Percentiles rank a stretch among this genome's conserved stretches.
phyloP scores from a whole-genome alignment of 2,329 filamentous ascomycete genomes.

The Xenosphaeropsis pyriputrescens region DNA sequence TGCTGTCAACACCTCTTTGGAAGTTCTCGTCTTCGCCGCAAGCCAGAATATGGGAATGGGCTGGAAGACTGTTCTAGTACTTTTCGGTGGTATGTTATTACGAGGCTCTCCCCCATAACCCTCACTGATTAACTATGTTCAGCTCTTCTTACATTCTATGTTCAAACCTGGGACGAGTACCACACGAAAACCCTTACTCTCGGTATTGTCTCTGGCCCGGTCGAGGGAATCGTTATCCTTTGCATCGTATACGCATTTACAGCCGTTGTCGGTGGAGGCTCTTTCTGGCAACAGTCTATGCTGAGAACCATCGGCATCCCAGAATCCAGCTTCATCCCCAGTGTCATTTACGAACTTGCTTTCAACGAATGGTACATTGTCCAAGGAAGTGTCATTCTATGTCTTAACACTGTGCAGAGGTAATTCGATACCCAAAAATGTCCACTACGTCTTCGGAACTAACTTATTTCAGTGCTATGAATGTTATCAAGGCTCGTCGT shows the following conservation, averaged over 20 bases:
- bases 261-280: constrained; percentile 70
- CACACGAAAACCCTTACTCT: constrained; percentile 93
- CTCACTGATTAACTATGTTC: constrained; percentile 1
- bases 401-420: constrained; percentile 72
- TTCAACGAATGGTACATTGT: constrained; percentile 91
- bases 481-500: constrained; percentile 72
- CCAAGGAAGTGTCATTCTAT: constrained; percentile 67
- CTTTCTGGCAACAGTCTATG: constrained; percentile 80
- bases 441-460: constrained; percentile 10
- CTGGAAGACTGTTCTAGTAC: constrained; percentile 71
- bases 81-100: constrained; percentile 59
- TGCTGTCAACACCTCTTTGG: constrained; percentile 89
- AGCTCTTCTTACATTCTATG: constrained; percentile 91
- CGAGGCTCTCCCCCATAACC: not conserved
- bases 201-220: constrained; percentile 82
- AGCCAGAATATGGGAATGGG: constrained; percentile 87
- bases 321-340: constrained; percentile 47
- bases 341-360: constrained; percentile 59
- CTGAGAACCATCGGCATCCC: constrained; percentile 65
- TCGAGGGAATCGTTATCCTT: constrained; percentile 83
- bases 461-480: constrained; percentile 40
- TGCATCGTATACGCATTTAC: constrained; percentile 72
- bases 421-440: constrained; percentile 3
- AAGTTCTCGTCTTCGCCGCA: constrained; percentile 80
- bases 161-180: constrained; percentile 99